phyloP scores from a whole-genome alignment of 129 eudicot genomes.

The Saussurea involucrata region DNA sequence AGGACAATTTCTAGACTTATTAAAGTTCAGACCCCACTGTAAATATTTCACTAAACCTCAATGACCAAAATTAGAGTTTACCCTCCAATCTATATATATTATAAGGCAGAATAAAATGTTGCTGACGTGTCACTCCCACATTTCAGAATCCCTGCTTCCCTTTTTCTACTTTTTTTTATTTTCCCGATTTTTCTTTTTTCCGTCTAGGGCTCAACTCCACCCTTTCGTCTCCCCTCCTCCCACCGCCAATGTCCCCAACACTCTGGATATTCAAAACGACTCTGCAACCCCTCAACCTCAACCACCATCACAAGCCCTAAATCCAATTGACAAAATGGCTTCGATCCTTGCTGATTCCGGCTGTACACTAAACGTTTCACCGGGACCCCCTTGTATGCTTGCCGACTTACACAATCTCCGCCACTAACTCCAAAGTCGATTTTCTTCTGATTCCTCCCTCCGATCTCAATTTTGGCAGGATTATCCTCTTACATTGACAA shows the following conservation, averaged over 20 bases:
- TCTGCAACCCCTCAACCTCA: constrained; percentile 19
- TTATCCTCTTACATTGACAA: constrained; percentile 49
- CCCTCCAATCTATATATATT: no score
- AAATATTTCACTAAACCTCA: no score
- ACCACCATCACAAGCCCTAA: constrained; percentile 24
- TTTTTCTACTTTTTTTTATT: no score
- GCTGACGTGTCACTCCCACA: no score
- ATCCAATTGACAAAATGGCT: constrained; percentile 38
- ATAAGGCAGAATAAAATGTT: no score
- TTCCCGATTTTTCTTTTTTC: no score
- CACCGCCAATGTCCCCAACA: constrained; percentile 7
- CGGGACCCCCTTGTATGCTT: constrained; percentile 66
- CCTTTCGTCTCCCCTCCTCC: constrained; percentile 19
- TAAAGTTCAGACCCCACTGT: no score
- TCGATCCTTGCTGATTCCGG: constrained; percentile 71
- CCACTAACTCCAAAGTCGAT: constrained; percentile 34
- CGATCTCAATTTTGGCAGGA: constrained; percentile 46
- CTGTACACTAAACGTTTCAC: constrained; percentile 54
- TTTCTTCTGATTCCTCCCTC: constrained; percentile 34
- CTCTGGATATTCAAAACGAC: constrained; percentile 2
- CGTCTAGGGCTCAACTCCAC: no score
- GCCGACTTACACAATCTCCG: constrained; percentile 58
- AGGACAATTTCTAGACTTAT: no score
- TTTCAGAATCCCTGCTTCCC: no score
- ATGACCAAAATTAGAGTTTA: no score